phyloP scores from a whole-genome alignment of 2,329 filamentous ascomycete species.

The Botryotinia globosa region DNA sequence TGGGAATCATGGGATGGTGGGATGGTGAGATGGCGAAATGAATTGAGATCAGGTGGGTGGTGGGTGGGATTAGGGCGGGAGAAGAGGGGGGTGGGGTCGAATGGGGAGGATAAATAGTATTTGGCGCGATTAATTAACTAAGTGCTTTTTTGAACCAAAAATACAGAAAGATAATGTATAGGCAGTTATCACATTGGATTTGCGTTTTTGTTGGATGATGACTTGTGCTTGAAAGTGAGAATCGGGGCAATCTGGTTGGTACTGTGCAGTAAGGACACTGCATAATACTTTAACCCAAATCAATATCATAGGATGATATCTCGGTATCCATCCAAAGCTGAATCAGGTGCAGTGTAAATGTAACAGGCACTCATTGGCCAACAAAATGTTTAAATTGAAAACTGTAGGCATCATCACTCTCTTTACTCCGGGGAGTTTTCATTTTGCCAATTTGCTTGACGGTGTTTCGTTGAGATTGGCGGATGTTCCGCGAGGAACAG shows the following conservation, averaged over 20 bases:
- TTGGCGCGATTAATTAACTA: constrained; percentile 62
- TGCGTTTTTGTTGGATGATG: background rate
- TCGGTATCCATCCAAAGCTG: background rate
- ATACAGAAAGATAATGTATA: background rate
- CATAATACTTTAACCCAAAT: background rate
- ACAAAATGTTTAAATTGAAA: background rate
- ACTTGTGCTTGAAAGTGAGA: background rate
- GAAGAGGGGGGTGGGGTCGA: background rate
- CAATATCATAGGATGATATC: background rate
- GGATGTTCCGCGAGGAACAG: background rate
- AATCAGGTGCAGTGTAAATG: background rate
- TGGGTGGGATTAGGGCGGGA: background rate
- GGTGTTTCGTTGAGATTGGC: background rate
- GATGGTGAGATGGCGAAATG: constrained; percentile 28
- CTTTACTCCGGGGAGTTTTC: too few relatives aligned
- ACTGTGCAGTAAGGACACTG: background rate
- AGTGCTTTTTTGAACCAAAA: background rate
- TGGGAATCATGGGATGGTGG: constrained; percentile 27
- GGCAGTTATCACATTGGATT: background rate
- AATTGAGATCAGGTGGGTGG: background rate
- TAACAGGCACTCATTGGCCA: background rate
- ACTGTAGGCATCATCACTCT: background rate
- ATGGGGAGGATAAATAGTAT: constrained; percentile 53
- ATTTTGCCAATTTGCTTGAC: background rate
- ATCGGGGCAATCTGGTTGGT: background rate